Conservation (phyloP, 1,284 basidiomycete genomes). For the Ganoderma leucocontextum region DNA sequence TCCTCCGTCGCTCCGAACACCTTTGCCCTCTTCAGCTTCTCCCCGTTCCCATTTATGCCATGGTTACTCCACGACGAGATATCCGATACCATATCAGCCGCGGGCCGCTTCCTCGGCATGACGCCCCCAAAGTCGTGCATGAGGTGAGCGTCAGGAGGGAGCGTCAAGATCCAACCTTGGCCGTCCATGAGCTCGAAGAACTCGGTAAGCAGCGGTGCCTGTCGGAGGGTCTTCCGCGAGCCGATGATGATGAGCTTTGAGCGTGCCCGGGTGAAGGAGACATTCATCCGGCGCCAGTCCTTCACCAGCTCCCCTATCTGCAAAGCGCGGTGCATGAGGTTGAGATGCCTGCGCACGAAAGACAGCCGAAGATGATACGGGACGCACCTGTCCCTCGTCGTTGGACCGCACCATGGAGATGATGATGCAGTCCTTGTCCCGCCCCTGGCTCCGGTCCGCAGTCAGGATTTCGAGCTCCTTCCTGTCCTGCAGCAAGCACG, state of each 20-base stretch:
- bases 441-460: conserved; percentile 94
- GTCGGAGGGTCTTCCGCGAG: conserved; percentile 75
- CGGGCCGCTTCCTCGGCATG: conserved; percentile 33
- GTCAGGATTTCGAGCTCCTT: conserved; percentile 88
- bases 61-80: not conserved
- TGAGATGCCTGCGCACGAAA: conserved; percentile 13
- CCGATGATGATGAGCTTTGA: conserved; percentile 93
- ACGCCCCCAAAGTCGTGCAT: conserved; percentile 49
- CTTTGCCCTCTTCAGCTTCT: conserved; percentile 41
- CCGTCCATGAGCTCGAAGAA: conserved; percentile 81
- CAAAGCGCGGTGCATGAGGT: not conserved
- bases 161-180: conserved; percentile 71
- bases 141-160: conserved; percentile 62
- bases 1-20: conserved; percentile 44
- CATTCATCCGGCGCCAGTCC: conserved; percentile 96
- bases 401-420: conserved; percentile 95
- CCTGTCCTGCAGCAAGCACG: conserved; percentile 59
- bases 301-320: conserved; percentile 92
- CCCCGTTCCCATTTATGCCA: not conserved
- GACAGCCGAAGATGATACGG: conserved; percentile 1
- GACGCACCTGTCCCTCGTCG: conserved; percentile 70
- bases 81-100: conserved; percentile 25
- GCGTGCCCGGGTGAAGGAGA: conserved; percentile 93
- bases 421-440: conserved; percentile 96
- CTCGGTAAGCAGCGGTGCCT: conserved; percentile 67